Evolutionary conservation across 2,329 filamentous ascomycete genomes (phyloP).

Genomic region (Plectosphaerella plurivora): DNA sequence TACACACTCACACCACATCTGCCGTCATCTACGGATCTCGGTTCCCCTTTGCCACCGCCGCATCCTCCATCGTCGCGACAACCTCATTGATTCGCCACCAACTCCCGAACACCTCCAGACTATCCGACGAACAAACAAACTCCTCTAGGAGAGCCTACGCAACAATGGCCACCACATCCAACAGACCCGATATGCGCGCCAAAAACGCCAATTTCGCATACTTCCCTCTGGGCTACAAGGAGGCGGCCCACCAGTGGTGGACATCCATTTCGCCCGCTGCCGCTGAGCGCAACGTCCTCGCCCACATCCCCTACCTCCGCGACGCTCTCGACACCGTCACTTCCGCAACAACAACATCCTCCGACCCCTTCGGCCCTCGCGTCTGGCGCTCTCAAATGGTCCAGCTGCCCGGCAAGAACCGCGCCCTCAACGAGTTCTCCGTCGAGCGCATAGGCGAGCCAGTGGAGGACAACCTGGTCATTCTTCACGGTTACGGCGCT

Average conservation of each 20-base stretch:
- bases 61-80: slow-evolving; percentile 14
- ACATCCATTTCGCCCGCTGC: slow-evolving; percentile 72
- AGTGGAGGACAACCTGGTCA: slow-evolving; percentile 81
- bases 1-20: slow-evolving; percentile 35
- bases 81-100: neutral
- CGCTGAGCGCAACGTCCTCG: slow-evolving; percentile 85
- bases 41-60: slow-evolving; percentile 24
- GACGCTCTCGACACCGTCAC: slow-evolving; percentile 66
- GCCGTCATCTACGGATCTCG: slow-evolving; percentile 36
- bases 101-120: neutral
- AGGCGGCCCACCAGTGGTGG: slow-evolving; percentile 95
- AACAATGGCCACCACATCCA: slow-evolving; percentile 9
- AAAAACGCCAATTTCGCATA: slow-evolving; percentile 31
- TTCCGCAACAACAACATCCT: slow-evolving; percentile 29
- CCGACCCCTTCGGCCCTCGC: slow-evolving; percentile 79
- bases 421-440: slow-evolving; percentile 88
- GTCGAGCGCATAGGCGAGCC: slow-evolving; percentile 78
- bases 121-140: slow-evolving; percentile 3
- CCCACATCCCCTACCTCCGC: slow-evolving; percentile 77
- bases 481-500: slow-evolving; percentile 95
- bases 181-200: slow-evolving; percentile 6
- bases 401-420: slow-evolving; percentile 75
- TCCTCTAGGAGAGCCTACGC: slow-evolving; percentile 8
- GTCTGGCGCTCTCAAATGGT: slow-evolving; percentile 86
- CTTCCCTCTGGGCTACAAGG: slow-evolving; percentile 89